Evolutionary conservation across 176 grass and related monocot genomes (phyloP), one percentile per base, ranked within the genome.

Genomic region (Oryza rufipogon): DNA sequence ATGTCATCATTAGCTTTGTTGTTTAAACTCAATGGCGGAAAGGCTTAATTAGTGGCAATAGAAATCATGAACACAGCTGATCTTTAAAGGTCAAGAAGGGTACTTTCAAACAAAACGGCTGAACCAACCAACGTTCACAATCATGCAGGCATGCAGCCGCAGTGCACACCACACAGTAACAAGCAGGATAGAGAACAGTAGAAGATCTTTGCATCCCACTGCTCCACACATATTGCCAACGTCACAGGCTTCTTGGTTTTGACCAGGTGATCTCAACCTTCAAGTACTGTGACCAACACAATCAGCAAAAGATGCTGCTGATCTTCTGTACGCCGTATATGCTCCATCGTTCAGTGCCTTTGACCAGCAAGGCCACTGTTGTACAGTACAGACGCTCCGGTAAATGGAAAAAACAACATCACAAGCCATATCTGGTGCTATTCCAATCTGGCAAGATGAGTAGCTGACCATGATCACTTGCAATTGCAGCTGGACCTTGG

Each of bases 211-310:
- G 74, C 64, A 68, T 67, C 42, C 42, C 11, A 16, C 66, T 86
- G 78, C 54, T 75, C 73, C 68, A 49, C 56, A 26, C 56, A 26
- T 56, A 20, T 60, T 73, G 34, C 88, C 67, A 78, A 52, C 76
- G 48, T 90, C 67, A 90, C 42, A 36, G 4, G 51, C 67, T 77
- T 83, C 68, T 19, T 67, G 23, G 51, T 25, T 86, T 86, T 90
- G 88, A 86, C 79, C 49, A 71, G 73, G 46, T 81, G 85, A 68
- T 68, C 85, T 81, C 47, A 81, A 46, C 23, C 33, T 73, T 76
- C 64, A 26, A 81, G 73, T 68, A 76, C 61, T 52, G 42, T 47
- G 80, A 42, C 68, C 79, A 74, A 66, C 58, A 75, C 16, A 26
- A 90, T 73, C 67, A 83, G 39, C 83, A 13, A 73, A 71, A 77